Evolutionary conservation across 1,284 basidiomycete species (phyloP).

Genomic region (Volvariella surrecta): DNA sequence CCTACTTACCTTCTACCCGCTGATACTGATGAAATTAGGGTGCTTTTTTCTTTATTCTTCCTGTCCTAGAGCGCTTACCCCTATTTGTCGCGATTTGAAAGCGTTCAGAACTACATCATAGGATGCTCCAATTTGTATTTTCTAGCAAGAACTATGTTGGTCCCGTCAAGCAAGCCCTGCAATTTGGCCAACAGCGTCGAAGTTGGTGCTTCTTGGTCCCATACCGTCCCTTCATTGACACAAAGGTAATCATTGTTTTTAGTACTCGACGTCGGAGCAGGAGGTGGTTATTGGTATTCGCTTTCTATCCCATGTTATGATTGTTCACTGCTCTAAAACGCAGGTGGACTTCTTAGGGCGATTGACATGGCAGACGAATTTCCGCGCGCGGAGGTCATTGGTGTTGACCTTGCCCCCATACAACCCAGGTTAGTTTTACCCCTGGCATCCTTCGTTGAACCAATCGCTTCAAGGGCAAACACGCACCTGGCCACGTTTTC

Average conservation of each 20-base stretch:
- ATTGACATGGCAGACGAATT: slow-evolving; percentile 65
- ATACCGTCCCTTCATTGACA: slow-evolving; percentile 6
- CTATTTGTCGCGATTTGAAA: slow-evolving; percentile 16
- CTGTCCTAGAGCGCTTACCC: slow-evolving; percentile 3
- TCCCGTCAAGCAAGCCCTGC: slow-evolving; percentile 46
- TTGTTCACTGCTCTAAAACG: neutral
- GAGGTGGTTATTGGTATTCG: slow-evolving; percentile 46
- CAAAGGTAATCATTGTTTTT: slow-evolving; percentile 15
- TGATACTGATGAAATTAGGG: slow-evolving; percentile 53
- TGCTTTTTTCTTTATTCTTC: slow-evolving; percentile 17
- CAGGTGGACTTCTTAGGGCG: slow-evolving; percentile 32
- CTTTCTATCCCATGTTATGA: slow-evolving; percentile 7
- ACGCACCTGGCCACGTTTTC: slow-evolving; percentile 1
- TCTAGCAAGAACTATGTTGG: slow-evolving; percentile 54
- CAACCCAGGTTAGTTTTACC: slow-evolving; percentile 45
- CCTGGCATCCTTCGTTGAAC: slow-evolving; percentile 11
- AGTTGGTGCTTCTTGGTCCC: slow-evolving; percentile 20
- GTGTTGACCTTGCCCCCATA: slow-evolving; percentile 61
- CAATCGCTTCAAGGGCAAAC: slow-evolving; percentile 11
- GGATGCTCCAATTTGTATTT: slow-evolving; percentile 57
- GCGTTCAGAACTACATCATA: slow-evolving; percentile 55
- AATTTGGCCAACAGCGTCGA: slow-evolving; percentile 35
- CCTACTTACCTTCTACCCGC: slow-evolving; percentile 49
- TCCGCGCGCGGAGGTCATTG: slow-evolving; percentile 53
- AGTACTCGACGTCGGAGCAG: slow-evolving; percentile 63